phyloP scores from a whole-genome alignment of 148 eudicot genomes.

The Rhododendron ferrugineum region DNA sequence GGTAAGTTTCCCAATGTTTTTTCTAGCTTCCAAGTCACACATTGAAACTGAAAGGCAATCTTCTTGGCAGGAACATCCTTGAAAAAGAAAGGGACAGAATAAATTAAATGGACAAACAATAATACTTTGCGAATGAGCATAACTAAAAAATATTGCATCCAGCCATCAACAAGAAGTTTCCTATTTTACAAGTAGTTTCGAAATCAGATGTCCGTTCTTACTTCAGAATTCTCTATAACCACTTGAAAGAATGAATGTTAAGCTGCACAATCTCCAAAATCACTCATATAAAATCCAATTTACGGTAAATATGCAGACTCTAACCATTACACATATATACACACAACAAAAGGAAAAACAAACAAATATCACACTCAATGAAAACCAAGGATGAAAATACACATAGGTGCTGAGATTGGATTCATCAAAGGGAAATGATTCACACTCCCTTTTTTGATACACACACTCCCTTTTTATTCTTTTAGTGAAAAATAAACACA shows the following conservation, averaged over 20 bases:
- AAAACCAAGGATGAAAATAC: not conserved
- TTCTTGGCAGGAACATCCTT: slow-evolving; percentile 80
- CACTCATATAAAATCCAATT: not conserved
- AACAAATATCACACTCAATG: not conserved
- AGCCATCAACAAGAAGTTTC: not conserved
- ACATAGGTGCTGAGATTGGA: not conserved
- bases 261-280: not conserved
- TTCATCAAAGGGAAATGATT: not conserved
- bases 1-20: slow-evolving; percentile 67
- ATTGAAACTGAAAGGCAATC: slow-evolving; percentile 76
- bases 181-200: not conserved
- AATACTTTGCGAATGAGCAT: not conserved
- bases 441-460: too few species aligned
- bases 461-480: too few species aligned
- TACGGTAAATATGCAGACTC: not conserved
- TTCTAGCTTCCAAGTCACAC: slow-evolving; percentile 88
- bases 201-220: not conserved
- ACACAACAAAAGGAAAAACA: not conserved
- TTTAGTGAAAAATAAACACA: too few species aligned
- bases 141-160: not conserved
- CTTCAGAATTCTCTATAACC: not conserved
- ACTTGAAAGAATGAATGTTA: not conserved
- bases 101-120: slow-evolving; percentile 12
- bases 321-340: not conserved
- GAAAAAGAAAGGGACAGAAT: slow-evolving; percentile 15